Conservation (phyloP, 1,284 basidiomycete species). For the Ceratobasidium sp. region DNA sequence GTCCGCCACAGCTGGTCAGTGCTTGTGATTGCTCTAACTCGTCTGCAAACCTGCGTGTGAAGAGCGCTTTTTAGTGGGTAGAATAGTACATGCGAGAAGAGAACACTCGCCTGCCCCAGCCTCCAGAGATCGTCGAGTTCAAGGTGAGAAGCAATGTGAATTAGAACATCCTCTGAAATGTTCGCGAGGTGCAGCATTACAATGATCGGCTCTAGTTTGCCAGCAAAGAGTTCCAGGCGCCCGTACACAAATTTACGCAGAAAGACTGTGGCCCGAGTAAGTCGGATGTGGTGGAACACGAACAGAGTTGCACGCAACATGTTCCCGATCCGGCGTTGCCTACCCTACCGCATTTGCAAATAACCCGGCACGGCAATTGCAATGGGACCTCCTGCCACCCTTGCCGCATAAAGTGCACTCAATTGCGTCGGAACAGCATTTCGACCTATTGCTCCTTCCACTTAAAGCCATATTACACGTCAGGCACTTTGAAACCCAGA, state of each 20-base stretch:
- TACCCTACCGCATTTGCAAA: background rate
- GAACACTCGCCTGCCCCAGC: constrained; percentile 30
- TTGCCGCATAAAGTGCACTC: too few relatives aligned
- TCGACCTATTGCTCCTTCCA: too few relatives aligned
- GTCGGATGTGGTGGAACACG: constrained; percentile 2
- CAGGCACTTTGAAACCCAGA: background rate
- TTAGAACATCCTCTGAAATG: constrained; percentile 27
- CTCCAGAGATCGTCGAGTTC: constrained; percentile 42
- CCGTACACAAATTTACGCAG: constrained; percentile 3
- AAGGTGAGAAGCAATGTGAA: constrained; percentile 35
- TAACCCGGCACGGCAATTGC: background rate
- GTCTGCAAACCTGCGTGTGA: constrained; percentile 25
- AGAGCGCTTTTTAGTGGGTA: background rate
- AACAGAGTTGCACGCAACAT: constrained; percentile 3
- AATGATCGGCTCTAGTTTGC: constrained; percentile 11
- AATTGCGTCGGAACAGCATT: too few relatives aligned
- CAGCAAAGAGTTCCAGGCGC: background rate
- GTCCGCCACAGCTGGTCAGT: constrained; percentile 20
- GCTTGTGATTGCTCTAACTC: constrained; percentile 10
- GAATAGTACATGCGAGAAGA: background rate
- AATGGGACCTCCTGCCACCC: background rate
- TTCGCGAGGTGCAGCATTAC: constrained; percentile 29
- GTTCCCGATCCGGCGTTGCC: background rate
- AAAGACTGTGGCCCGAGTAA: background rate
- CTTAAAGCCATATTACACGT: background rate